These are phyloP conservation scores for Cutaneotrichosporon daszewskae DNA, from an alignment of 1,284 basidiomycete genomes.

Conservation along the genomic window DNA sequence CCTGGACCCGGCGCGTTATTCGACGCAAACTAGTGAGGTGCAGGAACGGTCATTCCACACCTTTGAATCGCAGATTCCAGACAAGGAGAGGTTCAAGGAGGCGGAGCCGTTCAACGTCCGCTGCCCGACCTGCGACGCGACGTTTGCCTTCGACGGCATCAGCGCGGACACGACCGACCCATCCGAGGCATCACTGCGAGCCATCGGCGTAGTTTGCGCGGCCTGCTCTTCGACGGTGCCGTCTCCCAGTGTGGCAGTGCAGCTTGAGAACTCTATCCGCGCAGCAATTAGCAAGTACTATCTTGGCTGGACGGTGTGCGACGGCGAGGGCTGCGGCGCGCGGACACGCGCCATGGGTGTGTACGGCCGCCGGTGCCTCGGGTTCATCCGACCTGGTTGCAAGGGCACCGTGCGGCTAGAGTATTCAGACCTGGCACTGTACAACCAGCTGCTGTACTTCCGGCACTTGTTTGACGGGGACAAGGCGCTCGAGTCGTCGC, in stretches of 20 bases:
- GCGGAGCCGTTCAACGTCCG: conserved; percentile 62
- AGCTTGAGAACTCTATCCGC: conserved; percentile 81
- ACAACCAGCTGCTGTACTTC: conserved; percentile 82
- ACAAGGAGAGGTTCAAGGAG: conserved; percentile 78
- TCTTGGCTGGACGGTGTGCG: conserved; percentile 79
- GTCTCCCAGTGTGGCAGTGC: conserved; percentile 63
- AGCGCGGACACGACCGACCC: conserved; percentile 45
- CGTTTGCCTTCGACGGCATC: conserved; percentile 63
- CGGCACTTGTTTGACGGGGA: conserved; percentile 67
- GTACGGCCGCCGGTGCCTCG: conserved; percentile 74
- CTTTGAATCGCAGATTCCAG: conserved; percentile 85
- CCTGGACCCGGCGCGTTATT: conserved; percentile 81
- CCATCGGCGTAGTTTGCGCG: conserved; percentile 54
- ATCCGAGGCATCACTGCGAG: conserved; percentile 50
- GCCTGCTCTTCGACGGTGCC: conserved; percentile 58
- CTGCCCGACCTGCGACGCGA: conserved; percentile 66
- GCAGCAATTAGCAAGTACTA: conserved; percentile 76
- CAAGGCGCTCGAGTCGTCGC: conserved; percentile 56
- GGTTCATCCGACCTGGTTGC: conserved; percentile 55
- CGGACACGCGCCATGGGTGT: conserved; percentile 84
- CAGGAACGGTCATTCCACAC: conserved; percentile 70
- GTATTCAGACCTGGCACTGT: conserved; percentile 78
- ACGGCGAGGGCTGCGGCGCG: conserved; percentile 75
- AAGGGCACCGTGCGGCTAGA: conserved; percentile 65
- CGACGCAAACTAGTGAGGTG: conserved; percentile 50